phyloP scores from a whole-genome alignment of 73 alveolate genomes.

The Paramecium pentaurelia region DNA sequence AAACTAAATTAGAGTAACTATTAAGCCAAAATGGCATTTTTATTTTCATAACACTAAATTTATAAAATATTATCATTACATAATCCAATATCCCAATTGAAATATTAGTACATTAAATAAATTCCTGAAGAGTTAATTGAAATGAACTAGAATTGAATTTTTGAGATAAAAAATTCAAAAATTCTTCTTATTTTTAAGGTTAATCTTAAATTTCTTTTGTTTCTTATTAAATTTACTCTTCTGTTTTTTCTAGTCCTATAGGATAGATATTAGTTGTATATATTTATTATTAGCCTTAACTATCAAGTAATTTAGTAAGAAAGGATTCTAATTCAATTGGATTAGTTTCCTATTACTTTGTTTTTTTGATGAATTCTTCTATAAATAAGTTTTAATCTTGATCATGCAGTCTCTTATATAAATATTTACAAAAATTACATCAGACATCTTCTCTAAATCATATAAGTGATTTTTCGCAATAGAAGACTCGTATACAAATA shows the following conservation, averaged over 20 bases:
- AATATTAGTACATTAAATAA: not conserved
- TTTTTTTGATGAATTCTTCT: not conserved
- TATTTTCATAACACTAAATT: not conserved
- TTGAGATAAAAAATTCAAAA: not conserved
- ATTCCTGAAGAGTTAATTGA: not conserved
- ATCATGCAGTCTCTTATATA: not conserved
- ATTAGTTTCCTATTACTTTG: not conserved
- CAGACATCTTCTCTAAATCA: constrained; percentile 42
- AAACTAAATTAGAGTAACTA: not conserved
- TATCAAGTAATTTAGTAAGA: not conserved
- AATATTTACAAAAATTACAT: not conserved
- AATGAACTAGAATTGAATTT: not conserved
- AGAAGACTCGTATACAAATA: constrained; percentile 11
- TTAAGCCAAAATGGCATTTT: not conserved
- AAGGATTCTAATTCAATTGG: not conserved
- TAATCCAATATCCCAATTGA: not conserved
- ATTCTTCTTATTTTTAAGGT: not conserved
- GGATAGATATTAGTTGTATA: not conserved
- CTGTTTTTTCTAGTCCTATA: not conserved
- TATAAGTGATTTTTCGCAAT: not conserved
- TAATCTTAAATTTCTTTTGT: not conserved
- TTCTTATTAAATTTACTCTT: not conserved
- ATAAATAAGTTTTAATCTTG: not conserved
- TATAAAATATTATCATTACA: not conserved
- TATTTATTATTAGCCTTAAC: not conserved